Percentiles rank a stretch among this genome's conserved stretches.
Conservation (phyloP, 2,329 filamentous ascomycete genomes). For the Periconia macrospinosa region DNA sequence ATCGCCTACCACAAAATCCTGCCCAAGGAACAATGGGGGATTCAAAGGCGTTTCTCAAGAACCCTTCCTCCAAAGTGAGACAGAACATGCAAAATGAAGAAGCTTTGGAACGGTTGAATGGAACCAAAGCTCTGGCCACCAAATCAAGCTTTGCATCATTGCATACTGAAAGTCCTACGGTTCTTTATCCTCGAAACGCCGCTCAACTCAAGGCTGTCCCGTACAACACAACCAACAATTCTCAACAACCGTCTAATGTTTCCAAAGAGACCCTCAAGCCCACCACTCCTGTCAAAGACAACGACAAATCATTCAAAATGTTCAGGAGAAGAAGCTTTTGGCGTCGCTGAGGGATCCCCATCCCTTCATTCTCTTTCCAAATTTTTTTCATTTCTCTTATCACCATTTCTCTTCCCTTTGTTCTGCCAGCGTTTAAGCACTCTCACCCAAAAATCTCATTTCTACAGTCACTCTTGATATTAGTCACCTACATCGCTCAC, state of each 20-base stretch:
- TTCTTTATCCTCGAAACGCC: neutral
- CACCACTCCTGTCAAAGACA: conserved; percentile 1
- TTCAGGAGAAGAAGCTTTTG: conserved; percentile 13
- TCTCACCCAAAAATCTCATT: too few species aligned
- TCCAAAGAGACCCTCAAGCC: neutral
- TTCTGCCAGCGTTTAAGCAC: too few species aligned
- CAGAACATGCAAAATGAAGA: too few species aligned
- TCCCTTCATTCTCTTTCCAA: neutral
- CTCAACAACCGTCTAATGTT: neutral
- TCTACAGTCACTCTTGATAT: too few species aligned
- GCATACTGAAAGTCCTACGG: neutral
- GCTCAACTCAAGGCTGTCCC: neutral
- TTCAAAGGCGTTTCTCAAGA: neutral
- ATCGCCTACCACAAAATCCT: neutral
- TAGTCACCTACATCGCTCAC: too few species aligned
- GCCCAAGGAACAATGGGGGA: neutral
- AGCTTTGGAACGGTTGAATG: too few species aligned
- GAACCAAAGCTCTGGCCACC: too few species aligned
- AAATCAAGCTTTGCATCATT: neutral
- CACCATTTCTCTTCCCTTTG: too few species aligned
- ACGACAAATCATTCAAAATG: conserved; percentile 4
- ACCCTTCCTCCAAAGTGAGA: neutral
- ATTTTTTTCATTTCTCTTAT: too few species aligned
- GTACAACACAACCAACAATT: neutral
- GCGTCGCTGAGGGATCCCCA: conserved; percentile 1